phyloP scores from a whole-genome alignment of 2,329 filamentous ascomycete genomes.

The Fusarium pseudoanthophilum region DNA sequence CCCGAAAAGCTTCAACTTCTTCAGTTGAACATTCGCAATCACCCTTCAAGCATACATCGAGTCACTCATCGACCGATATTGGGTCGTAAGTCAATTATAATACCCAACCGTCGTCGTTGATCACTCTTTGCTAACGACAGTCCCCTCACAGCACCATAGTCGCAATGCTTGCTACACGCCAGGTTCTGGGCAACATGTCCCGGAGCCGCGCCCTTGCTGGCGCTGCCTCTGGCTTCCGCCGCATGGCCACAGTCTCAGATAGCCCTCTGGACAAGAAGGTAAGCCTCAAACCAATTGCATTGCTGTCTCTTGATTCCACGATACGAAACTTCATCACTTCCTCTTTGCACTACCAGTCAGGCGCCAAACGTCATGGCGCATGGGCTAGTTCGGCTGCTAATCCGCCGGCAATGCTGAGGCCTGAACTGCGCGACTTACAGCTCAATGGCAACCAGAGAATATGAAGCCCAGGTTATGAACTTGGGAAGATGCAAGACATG shows the following conservation, averaged over 20 bases:
- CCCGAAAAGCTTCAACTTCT: conserved; percentile 3
- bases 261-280: conserved; percentile 91
- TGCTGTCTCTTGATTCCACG: neutral
- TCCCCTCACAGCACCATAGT: neutral
- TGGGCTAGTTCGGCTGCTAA: conserved; percentile 16
- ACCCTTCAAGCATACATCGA: neutral
- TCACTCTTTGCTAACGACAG: neutral
- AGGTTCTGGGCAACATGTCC: conserved; percentile 73
- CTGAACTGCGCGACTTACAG: neutral
- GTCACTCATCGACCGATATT: neutral
- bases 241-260: conserved; percentile 88
- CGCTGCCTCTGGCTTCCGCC: conserved; percentile 70
- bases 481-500: neutral
- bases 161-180: conserved; percentile 76
- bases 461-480: neutral
- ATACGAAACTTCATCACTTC: neutral
- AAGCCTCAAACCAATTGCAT: conserved; percentile 40
- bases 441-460: neutral
- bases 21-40: conserved; percentile 1
- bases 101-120: neutral
- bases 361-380: conserved; percentile 26
- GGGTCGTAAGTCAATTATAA: neutral
- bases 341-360: conserved; percentile 1
- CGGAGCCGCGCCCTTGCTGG: conserved; percentile 66
- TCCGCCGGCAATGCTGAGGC: conserved; percentile 11